phyloP scores from a whole-genome alignment of 345 rosid genomes.

The Hibiscus mutabilis region DNA sequence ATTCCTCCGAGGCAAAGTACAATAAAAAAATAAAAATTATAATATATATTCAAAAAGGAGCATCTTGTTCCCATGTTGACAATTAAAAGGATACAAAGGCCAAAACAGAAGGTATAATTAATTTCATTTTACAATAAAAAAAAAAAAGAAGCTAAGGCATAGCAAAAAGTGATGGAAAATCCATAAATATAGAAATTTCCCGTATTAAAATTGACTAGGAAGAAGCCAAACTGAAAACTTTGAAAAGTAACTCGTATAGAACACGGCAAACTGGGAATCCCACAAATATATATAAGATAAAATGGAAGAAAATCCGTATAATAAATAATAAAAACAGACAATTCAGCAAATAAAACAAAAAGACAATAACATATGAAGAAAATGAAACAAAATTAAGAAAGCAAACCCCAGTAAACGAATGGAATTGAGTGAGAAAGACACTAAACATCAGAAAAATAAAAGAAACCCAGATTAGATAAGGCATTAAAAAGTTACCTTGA shows the following conservation, averaged over 20 bases:
- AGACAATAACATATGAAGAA: not conserved
- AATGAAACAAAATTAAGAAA: not conserved
- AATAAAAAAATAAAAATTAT: not conserved
- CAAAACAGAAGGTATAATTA: not conserved
- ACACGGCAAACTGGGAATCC: not conserved
- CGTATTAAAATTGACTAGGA: not conserved
- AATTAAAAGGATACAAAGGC: not conserved
- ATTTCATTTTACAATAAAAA: not conserved
- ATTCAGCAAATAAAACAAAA: not conserved
- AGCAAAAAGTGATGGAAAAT: no score
- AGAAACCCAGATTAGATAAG: not conserved
- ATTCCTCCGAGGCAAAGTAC: not conserved
- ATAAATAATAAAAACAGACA: not conserved
- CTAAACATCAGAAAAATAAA: not conserved
- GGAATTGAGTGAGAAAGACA: not conserved
- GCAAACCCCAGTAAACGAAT: not conserved
- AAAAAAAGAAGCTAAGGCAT: no score
- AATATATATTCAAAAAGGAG: not conserved
- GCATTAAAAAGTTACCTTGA: constrained; percentile 1
- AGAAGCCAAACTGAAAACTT: not conserved
- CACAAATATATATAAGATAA: not conserved
- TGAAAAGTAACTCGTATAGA: not conserved
- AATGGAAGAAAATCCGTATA: not conserved
- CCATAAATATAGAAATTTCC: no score
- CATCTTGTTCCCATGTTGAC: no score